phyloP scores from a whole-genome alignment of 768 basidiomycete genomes.

The Termitomyces sp. region DNA sequence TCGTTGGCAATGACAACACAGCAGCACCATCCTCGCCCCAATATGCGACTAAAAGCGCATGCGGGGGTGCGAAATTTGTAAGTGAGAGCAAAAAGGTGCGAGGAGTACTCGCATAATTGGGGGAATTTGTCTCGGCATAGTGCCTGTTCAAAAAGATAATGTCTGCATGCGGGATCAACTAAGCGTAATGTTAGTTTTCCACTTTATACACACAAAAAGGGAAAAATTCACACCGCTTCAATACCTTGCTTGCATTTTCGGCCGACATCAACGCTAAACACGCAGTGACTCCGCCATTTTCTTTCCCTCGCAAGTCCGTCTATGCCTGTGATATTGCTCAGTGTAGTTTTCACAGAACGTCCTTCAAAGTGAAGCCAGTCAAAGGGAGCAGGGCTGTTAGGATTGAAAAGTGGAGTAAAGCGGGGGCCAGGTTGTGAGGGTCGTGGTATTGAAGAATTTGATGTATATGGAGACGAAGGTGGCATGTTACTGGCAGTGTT shows the following conservation, averaged over 20 bases:
- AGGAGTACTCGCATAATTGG: conserved; percentile 57
- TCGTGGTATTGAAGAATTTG: conserved; percentile 20
- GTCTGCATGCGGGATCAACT: conserved; percentile 82
- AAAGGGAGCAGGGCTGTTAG: conserved; percentile 68
- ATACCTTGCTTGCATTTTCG: conserved; percentile 70
- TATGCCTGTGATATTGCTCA: conserved; percentile 71
- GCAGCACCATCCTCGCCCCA: conserved; percentile 81
- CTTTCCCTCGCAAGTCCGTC: conserved; percentile 80
- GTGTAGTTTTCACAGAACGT: conserved; percentile 70
- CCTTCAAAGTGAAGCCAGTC: conserved; percentile 89
- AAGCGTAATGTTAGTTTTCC: conserved; percentile 8
- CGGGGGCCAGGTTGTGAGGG: conserved; percentile 23
- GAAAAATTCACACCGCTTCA: conserved; percentile 56
- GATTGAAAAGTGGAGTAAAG: conserved; percentile 30
- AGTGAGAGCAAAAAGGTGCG: conserved; percentile 75
- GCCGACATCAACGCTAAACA: conserved; percentile 77
- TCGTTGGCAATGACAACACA: conserved; percentile 73
- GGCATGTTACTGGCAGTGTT: conserved; percentile 23
- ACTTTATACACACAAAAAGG: background rate
- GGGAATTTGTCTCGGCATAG: conserved; percentile 59
- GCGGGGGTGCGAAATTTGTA: conserved; percentile 57
- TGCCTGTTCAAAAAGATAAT: conserved; percentile 74
- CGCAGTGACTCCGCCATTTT: conserved; percentile 78
- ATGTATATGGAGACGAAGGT: conserved; percentile 28
- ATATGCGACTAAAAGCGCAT: conserved; percentile 76